Evolutionary conservation across 1,139 yeast species (phyloP), one percentile per base, ranked within the genome.

Genomic region (Nadsonia commutata): DNA sequence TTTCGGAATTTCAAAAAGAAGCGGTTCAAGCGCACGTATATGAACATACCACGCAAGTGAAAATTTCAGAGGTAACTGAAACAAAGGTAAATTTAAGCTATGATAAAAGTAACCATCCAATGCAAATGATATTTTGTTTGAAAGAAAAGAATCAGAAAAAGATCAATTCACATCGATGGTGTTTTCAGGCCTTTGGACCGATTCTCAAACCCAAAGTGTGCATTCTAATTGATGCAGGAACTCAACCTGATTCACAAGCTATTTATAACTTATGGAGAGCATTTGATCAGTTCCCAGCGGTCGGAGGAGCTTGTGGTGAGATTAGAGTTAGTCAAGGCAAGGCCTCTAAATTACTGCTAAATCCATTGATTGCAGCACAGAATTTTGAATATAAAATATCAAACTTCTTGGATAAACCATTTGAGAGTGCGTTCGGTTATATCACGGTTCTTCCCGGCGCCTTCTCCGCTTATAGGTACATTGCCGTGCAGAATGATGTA

Each of bases 301-400:
- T 82, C n/a, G 94, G 86, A 0, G 94, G 94, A 18, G 86, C 93
- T 2, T 82, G 94, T 69, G 94, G 94, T 21, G 94, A 82, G 57
- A 81, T 82, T 66, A 72, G 71, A 48, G 83, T 81, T 2, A 70
- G 78, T 48, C 65, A 80, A 46, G 90, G 93, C 4, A 69, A 66
- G 3, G 71, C 71, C 5, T 68, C 68, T 45, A 62, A 63, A 44
- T 66, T 78, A 45, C 66, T 82, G 41, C 57, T 72, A 20, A 82
- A 82, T 56, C 94, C 94, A 3, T 62, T 82, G 41, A 88, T 82
- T 8, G 88, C 93, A 0, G 84, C 90, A 0, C 94, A 82, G 56
- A 82, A 82, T 56, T 82, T 82, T 56, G 94, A 82, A 59, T 82
- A 82, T 61, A 82, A 82, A 58, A 80, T 80, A 61, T 80, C 90